Conservation (phyloP, 805 yeast genomes). For the Yarrowia sp. region DNA sequence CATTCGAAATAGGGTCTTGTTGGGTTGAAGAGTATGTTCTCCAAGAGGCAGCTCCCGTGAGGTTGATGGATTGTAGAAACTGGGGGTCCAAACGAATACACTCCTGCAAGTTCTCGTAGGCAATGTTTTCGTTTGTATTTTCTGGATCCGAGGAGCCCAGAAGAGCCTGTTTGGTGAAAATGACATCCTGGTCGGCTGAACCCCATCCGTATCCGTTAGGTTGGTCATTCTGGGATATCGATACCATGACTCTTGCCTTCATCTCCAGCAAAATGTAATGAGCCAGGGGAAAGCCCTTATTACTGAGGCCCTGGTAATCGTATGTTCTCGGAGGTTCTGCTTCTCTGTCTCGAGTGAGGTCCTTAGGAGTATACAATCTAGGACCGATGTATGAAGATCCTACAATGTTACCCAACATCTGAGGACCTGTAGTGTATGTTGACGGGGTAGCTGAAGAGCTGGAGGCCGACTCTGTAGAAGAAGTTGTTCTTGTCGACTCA, state of each 20-base stretch:
- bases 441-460: slow-evolving; percentile 13
- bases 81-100: slow-evolving; percentile 15
- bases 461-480: slow-evolving; percentile 11
- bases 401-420: slow-evolving; percentile 20
- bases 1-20: slow-evolving; percentile 52
- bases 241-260: slow-evolving; percentile 30
- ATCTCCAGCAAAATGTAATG: slow-evolving; percentile 27
- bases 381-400: slow-evolving; percentile 3
- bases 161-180: slow-evolving; percentile 24
- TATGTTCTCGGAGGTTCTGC: slow-evolving; percentile 8
- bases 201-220: slow-evolving; percentile 32
- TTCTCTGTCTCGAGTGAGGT: slow-evolving; percentile 39
- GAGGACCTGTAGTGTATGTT: slow-evolving; percentile 16
- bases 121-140: slow-evolving; percentile 24
- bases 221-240: slow-evolving; percentile 11
- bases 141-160: slow-evolving; percentile 29
- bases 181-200: slow-evolving; percentile 3
- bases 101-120: slow-evolving; percentile 24
- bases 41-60: slow-evolving; percentile 48
- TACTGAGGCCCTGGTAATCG: slow-evolving; percentile 35
- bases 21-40: slow-evolving; percentile 54
- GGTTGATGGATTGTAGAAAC: slow-evolving; percentile 42
- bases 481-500: background rate
- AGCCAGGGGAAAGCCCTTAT: slow-evolving; percentile 12
- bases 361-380: slow-evolving; percentile 42